phyloP scores from a whole-genome alignment of 257 asterid species.

The Fraxinus americana region DNA sequence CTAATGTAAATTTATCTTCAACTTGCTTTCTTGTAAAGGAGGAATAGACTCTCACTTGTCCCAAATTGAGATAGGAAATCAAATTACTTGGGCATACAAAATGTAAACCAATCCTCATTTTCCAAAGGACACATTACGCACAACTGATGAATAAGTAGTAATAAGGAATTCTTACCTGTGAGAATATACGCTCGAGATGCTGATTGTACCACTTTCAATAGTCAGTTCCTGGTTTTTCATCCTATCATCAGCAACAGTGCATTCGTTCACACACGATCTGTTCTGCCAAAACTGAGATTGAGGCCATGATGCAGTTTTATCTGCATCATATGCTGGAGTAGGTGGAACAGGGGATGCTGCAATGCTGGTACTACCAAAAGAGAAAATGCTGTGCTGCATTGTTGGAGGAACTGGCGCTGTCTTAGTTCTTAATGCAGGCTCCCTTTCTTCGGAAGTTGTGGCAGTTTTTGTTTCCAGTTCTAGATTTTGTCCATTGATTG shows the following conservation, averaged over 20 bases:
- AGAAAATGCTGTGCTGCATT: slow-evolving; percentile 41
- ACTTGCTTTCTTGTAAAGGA: not conserved
- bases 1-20: not conserved
- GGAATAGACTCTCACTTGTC: not conserved
- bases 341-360: slow-evolving; percentile 47
- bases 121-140: too few relatives aligned
- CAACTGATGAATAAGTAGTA: not conserved
- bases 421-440: slow-evolving; percentile 44
- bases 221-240: slow-evolving; percentile 52
- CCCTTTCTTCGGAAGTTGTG: slow-evolving; percentile 50
- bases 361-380: slow-evolving; percentile 42
- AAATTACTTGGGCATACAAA: not conserved
- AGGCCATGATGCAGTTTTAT: slow-evolving; percentile 43
- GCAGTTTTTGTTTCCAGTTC: slow-evolving; percentile 64
- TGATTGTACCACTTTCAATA: slow-evolving; percentile 75
- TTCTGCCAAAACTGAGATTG: slow-evolving; percentile 42
- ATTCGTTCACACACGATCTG: slow-evolving; percentile 36
- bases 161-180: slow-evolving; percentile 58
- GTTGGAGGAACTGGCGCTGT: slow-evolving; percentile 37
- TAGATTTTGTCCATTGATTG: slow-evolving; percentile 57
- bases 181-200: slow-evolving; percentile 80
- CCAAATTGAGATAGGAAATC: not conserved
- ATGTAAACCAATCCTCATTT: not conserved
- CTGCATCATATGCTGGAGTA: slow-evolving; percentile 39
- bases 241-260: slow-evolving; percentile 36